A percentile compares a stretch with the other conserved stretches of the same genome.
These are phyloP conservation scores for Zygosaccharomyces pseudobailii DNA, from an alignment of 1,139 yeast species.

Conservation along the genomic window DNA sequence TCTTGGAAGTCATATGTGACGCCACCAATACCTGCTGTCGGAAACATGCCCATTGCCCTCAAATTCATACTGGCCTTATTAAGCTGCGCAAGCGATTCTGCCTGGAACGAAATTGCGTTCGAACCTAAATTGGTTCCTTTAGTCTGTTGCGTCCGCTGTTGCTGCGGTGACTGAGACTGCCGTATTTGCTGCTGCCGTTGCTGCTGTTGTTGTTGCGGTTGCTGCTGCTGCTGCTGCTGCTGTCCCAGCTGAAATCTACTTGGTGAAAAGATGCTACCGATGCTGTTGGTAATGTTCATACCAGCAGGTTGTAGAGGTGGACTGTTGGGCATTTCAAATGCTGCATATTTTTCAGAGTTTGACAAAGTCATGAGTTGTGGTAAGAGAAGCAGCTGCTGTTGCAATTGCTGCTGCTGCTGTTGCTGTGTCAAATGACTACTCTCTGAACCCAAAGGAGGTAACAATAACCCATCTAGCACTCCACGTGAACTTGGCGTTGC, in stretches of 20 bases:
- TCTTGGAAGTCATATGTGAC: slow-evolving; percentile 35
- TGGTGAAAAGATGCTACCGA: slow-evolving; percentile 27
- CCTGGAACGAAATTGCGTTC: slow-evolving; percentile 17
- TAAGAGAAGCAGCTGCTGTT: slow-evolving; percentile 23
- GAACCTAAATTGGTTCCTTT: slow-evolving; percentile 4
- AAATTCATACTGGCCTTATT: slow-evolving; percentile 23
- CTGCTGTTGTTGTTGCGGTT: slow-evolving; percentile 19
- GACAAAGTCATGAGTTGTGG: slow-evolving; percentile 19
- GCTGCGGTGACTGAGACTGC: slow-evolving; percentile 2
- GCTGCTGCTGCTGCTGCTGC: slow-evolving; percentile 23
- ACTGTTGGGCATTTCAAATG: slow-evolving; percentile 23
- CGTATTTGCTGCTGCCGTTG: slow-evolving; percentile 10
- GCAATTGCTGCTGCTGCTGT: slow-evolving; percentile 25
- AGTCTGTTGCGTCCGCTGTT: slow-evolving; percentile 3
- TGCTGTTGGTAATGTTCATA: slow-evolving; percentile 29
- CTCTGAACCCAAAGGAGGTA: slow-evolving; percentile 15
- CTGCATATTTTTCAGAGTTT: slow-evolving; percentile 24
- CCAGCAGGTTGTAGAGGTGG: slow-evolving; percentile 25
- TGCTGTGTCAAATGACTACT: slow-evolving; percentile 6
- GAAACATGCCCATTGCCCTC: slow-evolving; percentile 26
- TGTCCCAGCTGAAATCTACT: slow-evolving; percentile 19
- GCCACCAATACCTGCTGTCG: slow-evolving; percentile 36
- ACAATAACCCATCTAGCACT: slow-evolving; percentile 14
- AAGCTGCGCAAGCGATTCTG: slow-evolving; percentile 23
- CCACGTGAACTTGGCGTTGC: slow-evolving; percentile 4